phyloP scores from a whole-genome alignment of 139 green algal species.

The Nannochloris sp. region DNA sequence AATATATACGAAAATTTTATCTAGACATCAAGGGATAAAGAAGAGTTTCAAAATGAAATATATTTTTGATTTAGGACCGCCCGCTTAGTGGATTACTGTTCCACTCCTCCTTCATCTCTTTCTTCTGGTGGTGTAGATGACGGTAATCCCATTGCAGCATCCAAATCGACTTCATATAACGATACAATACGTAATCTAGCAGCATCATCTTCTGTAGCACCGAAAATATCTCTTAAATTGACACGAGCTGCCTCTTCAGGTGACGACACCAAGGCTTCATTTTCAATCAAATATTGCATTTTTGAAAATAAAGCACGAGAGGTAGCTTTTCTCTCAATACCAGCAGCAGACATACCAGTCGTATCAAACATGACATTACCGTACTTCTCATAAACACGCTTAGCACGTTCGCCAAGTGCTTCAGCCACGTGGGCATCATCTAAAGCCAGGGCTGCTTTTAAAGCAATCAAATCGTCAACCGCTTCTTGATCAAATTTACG shows the following conservation, averaged over 20 bases:
- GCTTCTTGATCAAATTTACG: constrained; percentile 81
- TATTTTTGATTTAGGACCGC: no score
- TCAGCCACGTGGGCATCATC: constrained; percentile 49
- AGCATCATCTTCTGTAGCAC: constrained; percentile 56
- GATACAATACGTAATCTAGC: constrained; percentile 13
- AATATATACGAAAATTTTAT: no score
- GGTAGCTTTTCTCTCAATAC: constrained; percentile 80
- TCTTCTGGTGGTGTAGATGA: neutral
- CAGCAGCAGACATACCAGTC: constrained; percentile 55
- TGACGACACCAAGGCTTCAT: constrained; percentile 50
- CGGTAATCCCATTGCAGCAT: neutral
- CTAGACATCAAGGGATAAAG: no score
- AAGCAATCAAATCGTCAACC: constrained; percentile 80
- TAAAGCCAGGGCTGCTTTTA: constrained; percentile 55
- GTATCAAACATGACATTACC: constrained; percentile 78
- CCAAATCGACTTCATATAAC: constrained; percentile 13
- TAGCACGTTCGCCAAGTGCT: constrained; percentile 69
- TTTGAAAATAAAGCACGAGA: constrained; percentile 82
- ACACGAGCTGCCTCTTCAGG: constrained; percentile 32
- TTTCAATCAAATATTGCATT: constrained; percentile 86
- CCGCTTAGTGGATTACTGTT: no score
- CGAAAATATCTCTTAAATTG: constrained; percentile 70
- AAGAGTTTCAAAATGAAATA: neutral
- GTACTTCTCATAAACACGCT: constrained; percentile 83
- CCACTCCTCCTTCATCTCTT: no score